phyloP scores from a whole-genome alignment of 805 yeast species.

The Candida schatavii region DNA sequence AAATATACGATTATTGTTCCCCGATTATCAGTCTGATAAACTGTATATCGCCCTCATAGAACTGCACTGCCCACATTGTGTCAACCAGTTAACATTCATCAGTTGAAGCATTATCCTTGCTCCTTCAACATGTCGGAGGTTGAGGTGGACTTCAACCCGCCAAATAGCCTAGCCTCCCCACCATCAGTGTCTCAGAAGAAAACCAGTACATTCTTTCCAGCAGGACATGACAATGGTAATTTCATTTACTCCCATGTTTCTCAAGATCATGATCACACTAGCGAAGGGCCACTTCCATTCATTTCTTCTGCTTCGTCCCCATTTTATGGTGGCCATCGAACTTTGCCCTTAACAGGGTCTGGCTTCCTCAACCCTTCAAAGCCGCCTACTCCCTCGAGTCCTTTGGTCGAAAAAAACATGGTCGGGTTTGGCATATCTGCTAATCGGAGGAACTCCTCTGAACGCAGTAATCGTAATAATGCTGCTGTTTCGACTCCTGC shows the following conservation, averaged over 20 bases:
- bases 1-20: no score
- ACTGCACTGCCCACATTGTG: no score
- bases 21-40: no score
- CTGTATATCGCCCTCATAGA: no score
- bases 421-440: not conserved
- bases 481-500: no score
- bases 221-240: not conserved
- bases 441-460: not conserved
- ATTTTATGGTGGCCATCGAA: slow-evolving; percentile 3
- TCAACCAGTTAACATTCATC: no score
- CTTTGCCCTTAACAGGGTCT: slow-evolving; percentile 16
- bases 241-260: not conserved
- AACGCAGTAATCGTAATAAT: no score
- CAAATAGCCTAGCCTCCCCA: not conserved
- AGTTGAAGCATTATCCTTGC: no score
- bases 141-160: not conserved
- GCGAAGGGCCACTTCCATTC: not conserved
- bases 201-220: slow-evolving; percentile 3
- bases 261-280: not conserved
- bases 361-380: slow-evolving; percentile 6
- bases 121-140: slow-evolving; percentile 4
- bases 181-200: slow-evolving; percentile 3
- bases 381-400: not conserved
- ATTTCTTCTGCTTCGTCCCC: not conserved
- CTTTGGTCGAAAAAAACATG: not conserved